Evolutionary conservation across 2,329 filamentous ascomycete species (phyloP), one percentile per base, ranked within the genome.

Genomic region (Gaeumannomyces sp.): DNA sequence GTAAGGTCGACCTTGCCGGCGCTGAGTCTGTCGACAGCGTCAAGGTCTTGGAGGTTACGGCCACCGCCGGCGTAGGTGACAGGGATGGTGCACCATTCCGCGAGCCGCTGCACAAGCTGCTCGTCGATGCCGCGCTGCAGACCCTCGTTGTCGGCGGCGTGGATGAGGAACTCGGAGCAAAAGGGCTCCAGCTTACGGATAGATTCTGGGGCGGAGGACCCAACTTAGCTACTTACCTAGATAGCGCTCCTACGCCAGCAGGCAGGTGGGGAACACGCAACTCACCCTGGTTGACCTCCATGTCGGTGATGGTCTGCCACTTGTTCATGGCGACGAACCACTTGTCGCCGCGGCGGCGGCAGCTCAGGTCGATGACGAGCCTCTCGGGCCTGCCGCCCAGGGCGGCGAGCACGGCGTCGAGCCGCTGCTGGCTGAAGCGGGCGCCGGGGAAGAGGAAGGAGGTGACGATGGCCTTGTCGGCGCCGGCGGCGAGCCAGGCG

Each of bases 261-360:
- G 19, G 25, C 22, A 13, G n/a, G 28, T 38, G n/a, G n/a, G 45
- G 35, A 29, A 29, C 6, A 63, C 53, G 14, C n/a, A 25, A 70
- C 76, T 67, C 78, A 93, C 94, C 91, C 82, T 91, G 82, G 68
- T 89, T 94, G 69, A 99, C 87, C 74, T 97, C 92, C 88, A 97
- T 96, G 72, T 97, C 92, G 1, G 95, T 98, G 65, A 98, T 89
- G 1, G 92, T 97, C 81, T 98, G 95, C 95, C 95, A 99, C 76
- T 96, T 96, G 77, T 99, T 92, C 89, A 96, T 99, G 64, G 95
- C 94, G n/a, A 99, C 95, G 72, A 91, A 93, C 95, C 95, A 99
- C 56, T 81, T 89, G 65, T 89, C 81, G 31, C 35, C 53, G 6
- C 58, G 59, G 7, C 88, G 83, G 63, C 95, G 87, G 74, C 95